phyloP scores from a whole-genome alignment of 352 stramenopile species.

The Phytopythium helicoides region DNA sequence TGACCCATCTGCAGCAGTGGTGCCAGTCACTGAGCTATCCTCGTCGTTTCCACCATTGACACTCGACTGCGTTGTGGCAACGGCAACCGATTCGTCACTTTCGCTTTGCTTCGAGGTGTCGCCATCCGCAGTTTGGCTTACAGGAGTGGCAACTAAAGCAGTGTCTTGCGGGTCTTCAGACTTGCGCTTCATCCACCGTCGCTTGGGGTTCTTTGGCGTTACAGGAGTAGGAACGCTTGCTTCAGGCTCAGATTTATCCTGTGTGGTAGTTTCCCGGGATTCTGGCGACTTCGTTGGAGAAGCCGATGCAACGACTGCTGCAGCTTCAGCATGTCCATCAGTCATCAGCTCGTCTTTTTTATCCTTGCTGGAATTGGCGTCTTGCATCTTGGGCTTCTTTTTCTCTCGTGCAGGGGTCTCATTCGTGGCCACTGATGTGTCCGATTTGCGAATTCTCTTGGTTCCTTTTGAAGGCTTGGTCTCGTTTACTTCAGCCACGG shows the following conservation, averaged over 20 bases:
- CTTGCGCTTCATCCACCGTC: constrained; percentile 36
- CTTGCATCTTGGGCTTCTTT: too few relatives aligned
- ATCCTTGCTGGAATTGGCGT: too few relatives aligned
- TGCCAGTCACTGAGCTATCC: neutral
- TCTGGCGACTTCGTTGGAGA: neutral
- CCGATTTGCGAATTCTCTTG: neutral
- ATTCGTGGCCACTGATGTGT: too few relatives aligned
- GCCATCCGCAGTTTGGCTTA: constrained; percentile 12
- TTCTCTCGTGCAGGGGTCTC: too few relatives aligned
- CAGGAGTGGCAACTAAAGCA: constrained; percentile 11
- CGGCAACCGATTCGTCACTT: neutral
- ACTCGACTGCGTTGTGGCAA: neutral
- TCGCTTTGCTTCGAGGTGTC: neutral
- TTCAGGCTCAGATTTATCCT: neutral
- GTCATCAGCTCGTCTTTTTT: too few relatives aligned
- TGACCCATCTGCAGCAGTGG: neutral
- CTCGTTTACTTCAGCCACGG: neutral
- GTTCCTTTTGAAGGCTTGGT: neutral
- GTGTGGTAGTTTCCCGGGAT: neutral
- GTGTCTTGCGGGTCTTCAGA: constrained; percentile 25
- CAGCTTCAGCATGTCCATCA: too few relatives aligned
- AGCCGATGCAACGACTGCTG: neutral
- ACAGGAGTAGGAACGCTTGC: constrained; percentile 9
- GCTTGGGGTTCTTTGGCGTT: constrained; percentile 29
- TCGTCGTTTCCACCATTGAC: neutral